A percentile compares a stretch with the other conserved stretches of the same genome.
These are phyloP conservation scores for Scenedesmus sp. DNA, from an alignment of 163 green algal species.

Conservation along the genomic window DNA sequence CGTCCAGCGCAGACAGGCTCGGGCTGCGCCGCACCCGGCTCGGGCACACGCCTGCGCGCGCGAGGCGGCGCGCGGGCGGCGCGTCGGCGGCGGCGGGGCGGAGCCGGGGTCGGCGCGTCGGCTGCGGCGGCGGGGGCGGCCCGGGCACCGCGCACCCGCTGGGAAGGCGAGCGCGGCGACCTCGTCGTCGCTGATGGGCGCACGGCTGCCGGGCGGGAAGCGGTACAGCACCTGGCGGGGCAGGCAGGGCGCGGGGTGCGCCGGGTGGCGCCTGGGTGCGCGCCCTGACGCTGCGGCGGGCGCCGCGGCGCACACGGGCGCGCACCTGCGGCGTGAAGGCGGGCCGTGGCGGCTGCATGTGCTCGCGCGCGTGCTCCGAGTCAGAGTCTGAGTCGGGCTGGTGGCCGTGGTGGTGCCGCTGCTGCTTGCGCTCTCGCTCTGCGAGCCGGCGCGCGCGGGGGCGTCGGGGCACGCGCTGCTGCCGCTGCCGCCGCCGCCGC, in stretches of 20 bases:
- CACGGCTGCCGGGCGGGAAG: background rate
- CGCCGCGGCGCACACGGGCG: no score
- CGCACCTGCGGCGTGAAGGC: conserved; percentile 27
- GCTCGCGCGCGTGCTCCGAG: background rate
- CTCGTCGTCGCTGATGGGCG: conserved; percentile 62
- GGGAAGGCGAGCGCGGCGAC: conserved; percentile 80
- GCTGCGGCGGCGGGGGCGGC: background rate
- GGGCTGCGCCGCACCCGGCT: conserved; percentile 58
- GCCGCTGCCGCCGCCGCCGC: background rate
- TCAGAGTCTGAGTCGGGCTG: conserved; percentile 1
- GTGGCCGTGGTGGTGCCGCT: background rate
- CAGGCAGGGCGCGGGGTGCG: background rate
- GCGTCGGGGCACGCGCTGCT: background rate
- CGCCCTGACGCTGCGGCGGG: background rate
- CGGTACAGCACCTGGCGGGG: conserved; percentile 34
- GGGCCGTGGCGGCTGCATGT: conserved; percentile 24
- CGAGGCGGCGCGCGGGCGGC: background rate
- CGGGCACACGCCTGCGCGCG: conserved; percentile 26
- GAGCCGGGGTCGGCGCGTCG: no score
- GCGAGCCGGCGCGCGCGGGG: no score
- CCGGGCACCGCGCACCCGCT: conserved; percentile 49
- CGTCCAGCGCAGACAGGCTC: conserved; percentile 72
- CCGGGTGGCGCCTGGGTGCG: background rate
- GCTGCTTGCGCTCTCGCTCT: background rate
- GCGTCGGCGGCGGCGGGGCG: no score